Conservation (phyloP, 2,329 filamentous ascomycete genomes). For the Beauveria sp. region DNA sequence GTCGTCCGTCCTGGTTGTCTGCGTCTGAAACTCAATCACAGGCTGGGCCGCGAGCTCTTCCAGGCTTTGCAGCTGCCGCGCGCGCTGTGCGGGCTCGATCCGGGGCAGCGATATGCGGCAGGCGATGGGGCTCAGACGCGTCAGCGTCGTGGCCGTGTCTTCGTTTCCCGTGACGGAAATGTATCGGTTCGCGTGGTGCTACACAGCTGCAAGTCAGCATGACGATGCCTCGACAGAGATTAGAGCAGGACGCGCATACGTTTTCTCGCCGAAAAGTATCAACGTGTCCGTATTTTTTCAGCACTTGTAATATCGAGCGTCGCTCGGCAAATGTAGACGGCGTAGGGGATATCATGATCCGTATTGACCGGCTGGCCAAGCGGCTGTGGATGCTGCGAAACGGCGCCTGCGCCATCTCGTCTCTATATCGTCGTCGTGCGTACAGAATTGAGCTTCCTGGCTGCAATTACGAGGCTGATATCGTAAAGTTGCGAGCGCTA, state of each 20-base stretch:
- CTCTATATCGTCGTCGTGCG: neutral
- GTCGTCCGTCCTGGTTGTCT: neutral
- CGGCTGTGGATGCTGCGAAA: constrained; percentile 12
- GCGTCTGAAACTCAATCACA: neutral
- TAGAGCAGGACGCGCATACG: neutral
- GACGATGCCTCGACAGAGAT: neutral
- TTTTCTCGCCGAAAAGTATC: constrained; percentile 39
- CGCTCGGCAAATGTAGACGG: constrained; percentile 47
- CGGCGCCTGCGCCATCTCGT: neutral
- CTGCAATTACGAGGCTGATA: too few relatives aligned
- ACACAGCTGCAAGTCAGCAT: neutral
- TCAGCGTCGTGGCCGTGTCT: constrained; percentile 31
- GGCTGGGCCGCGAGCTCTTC: neutral
- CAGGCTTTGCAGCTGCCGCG: constrained; percentile 17
- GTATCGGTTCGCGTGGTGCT: constrained; percentile 3
- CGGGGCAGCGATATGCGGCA: constrained; percentile 31
- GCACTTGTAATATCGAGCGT: constrained; percentile 43
- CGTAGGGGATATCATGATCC: constrained; percentile 42
- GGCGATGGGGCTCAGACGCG: constrained; percentile 37
- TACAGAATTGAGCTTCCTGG: neutral
- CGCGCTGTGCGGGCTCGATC: constrained; percentile 22
- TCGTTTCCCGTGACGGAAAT: constrained; percentile 38
- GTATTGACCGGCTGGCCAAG: constrained; percentile 33
- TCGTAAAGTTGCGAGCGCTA: neutral
- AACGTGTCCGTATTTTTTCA: constrained; percentile 41